Conservation (phyloP, 345 rosid species). For the Syzygium oleosum region DNA sequence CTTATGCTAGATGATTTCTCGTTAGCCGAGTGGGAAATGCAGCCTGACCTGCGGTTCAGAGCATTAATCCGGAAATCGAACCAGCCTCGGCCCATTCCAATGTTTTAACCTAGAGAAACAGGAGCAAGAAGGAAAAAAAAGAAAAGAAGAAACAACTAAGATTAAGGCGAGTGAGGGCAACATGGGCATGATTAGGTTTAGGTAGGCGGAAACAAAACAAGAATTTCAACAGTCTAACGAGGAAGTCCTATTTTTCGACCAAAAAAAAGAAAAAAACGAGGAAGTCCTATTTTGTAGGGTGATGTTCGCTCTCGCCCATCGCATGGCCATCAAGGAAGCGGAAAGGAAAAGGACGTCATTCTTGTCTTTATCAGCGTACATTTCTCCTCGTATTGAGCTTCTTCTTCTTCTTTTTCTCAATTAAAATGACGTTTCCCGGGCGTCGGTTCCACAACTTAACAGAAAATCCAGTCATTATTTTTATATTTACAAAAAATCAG, state of each 20-base stretch:
- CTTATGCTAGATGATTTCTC: not conserved
- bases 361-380: not conserved
- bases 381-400: not conserved
- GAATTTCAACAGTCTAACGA: not conserved
- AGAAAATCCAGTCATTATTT: not conserved
- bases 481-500: not conserved
- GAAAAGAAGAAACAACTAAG: not conserved
- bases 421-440: not conserved
- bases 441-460: not conserved
- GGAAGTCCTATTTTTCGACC: not conserved
- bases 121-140: not conserved
- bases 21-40: not conserved
- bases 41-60: not conserved
- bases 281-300: not conserved
- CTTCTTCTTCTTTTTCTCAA: no score
- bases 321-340: not conserved
- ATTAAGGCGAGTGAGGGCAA: not conserved
- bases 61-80: not conserved
- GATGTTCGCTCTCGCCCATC: not conserved
- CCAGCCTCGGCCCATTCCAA: not conserved
- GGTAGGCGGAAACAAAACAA: not conserved
- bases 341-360: not conserved
- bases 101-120: not conserved
- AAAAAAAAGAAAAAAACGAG: not conserved
- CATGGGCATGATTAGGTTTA: not conserved